These are phyloP conservation scores for Colletotrichum brevisporum DNA, from an alignment of 2,329 filamentous ascomycete genomes.

Conservation along the genomic window DNA sequence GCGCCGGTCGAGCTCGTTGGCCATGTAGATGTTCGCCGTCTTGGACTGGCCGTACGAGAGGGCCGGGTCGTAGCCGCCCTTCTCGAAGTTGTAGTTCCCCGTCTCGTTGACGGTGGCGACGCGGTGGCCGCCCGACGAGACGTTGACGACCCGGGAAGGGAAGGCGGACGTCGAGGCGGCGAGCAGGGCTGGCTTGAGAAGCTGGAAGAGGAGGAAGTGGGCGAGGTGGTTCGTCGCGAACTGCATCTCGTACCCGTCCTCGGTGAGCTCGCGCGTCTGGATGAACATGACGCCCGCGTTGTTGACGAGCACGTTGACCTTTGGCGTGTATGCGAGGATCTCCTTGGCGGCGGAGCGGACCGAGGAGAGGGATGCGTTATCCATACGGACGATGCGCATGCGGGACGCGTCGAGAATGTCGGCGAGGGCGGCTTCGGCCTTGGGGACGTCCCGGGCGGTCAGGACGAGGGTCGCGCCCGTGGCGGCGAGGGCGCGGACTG, in stretches of 20 bases:
- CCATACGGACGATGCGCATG: slow-evolving; percentile 19
- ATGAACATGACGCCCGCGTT: slow-evolving; percentile 59
- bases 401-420: slow-evolving; percentile 36
- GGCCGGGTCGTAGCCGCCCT: slow-evolving; percentile 49
- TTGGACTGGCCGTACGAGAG: slow-evolving; percentile 64
- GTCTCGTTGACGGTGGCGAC: slow-evolving; percentile 47
- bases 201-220: slow-evolving; percentile 50
- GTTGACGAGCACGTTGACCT: slow-evolving; percentile 57
- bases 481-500: slow-evolving; percentile 51
- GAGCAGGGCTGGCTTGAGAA: slow-evolving; percentile 30
- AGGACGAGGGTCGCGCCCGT: slow-evolving; percentile 56
- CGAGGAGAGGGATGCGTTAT: slow-evolving; percentile 40
- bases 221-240: slow-evolving; percentile 47
- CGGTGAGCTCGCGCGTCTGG: slow-evolving; percentile 41
- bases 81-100: slow-evolving; percentile 48
- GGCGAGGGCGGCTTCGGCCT: slow-evolving; percentile 48
- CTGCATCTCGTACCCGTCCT: slow-evolving; percentile 45
- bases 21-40: slow-evolving; percentile 64
- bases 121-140: slow-evolving; percentile 60
- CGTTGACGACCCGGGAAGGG: slow-evolving; percentile 60
- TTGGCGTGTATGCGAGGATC: slow-evolving; percentile 47
- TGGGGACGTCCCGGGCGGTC: slow-evolving; percentile 52
- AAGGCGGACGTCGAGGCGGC: slow-evolving; percentile 47
- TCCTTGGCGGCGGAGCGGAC: slow-evolving; percentile 47
- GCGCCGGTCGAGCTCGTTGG: slow-evolving; percentile 64